These are phyloP conservation scores for Lathyrus aphaca DNA, from an alignment of 306 rosid species.

Conservation along the genomic window DNA sequence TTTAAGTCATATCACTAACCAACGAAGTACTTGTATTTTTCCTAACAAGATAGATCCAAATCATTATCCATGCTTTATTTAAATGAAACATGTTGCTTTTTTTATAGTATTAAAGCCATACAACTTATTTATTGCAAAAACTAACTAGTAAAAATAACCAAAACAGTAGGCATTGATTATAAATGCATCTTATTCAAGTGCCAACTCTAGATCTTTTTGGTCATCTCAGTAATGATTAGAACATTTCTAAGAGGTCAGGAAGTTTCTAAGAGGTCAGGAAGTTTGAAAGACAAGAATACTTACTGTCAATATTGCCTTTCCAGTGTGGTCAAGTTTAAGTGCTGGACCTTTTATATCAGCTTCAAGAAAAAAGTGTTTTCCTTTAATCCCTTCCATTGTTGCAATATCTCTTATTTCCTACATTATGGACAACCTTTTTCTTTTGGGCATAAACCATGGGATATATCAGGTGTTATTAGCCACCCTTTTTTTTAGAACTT, in stretches of 20 bases:
- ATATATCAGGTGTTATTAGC: no score
- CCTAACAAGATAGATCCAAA: not conserved
- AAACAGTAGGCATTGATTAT: not conserved
- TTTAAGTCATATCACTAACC: not conserved
- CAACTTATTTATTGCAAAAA: not conserved
- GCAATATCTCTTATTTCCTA: conserved; percentile 94
- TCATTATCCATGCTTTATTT: not conserved
- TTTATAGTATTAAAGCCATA: not conserved
- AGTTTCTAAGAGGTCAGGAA: not conserved
- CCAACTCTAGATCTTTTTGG: not conserved
- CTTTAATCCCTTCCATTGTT: conserved; percentile 64
- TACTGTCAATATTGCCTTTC: conserved; percentile 87
- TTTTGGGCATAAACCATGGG: conserved; percentile 9
- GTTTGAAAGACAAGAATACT: conserved; percentile 37
- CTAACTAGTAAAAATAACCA: not conserved
- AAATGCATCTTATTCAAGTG: not conserved
- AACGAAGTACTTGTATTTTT: not conserved
- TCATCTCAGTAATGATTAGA: not conserved
- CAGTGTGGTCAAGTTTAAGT: conserved; percentile 86
- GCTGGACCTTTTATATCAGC: conserved; percentile 82
- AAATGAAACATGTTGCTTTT: not conserved
- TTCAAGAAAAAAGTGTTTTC: conserved; percentile 86
- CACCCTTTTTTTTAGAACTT: not conserved
- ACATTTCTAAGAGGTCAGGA: not conserved
- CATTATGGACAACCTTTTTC: conserved; percentile 38